phyloP scores from a whole-genome alignment of 2,329 filamentous ascomycete genomes.

The Cordyceps javanica region DNA sequence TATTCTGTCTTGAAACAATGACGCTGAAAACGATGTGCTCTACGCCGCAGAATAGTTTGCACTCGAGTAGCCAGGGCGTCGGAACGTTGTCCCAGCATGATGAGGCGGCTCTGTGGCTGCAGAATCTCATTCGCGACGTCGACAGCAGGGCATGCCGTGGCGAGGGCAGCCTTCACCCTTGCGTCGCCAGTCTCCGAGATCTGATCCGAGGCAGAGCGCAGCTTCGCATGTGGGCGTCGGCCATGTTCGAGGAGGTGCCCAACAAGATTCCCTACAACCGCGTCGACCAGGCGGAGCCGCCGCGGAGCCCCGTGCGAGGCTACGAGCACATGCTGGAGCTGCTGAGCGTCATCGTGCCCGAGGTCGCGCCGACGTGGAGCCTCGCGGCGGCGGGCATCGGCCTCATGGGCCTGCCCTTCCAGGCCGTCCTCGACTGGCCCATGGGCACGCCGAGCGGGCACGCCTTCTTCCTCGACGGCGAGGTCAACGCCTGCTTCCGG shows the following conservation, averaged over 20 bases:
- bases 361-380: constrained; percentile 18
- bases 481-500: constrained; percentile 46
- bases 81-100: background rate
- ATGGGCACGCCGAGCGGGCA: constrained; percentile 50
- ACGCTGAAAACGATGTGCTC: background rate
- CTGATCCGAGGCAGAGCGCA: constrained; percentile 16
- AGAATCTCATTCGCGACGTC: background rate
- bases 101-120: background rate
- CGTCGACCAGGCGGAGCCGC: constrained; percentile 6
- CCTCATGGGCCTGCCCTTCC: constrained; percentile 50
- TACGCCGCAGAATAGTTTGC: background rate
- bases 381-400: constrained; percentile 21
- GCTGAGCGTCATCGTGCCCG: constrained; percentile 15
- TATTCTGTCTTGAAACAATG: background rate
- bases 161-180: background rate
- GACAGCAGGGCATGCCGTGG: background rate
- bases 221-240: constrained; percentile 20
- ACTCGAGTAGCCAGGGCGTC: background rate
- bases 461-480: constrained; percentile 45
- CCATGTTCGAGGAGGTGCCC: constrained; percentile 20
- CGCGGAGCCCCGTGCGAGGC: constrained; percentile 14
- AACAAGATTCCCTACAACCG: constrained; percentile 18
- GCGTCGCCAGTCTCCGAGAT: background rate
- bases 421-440: constrained; percentile 52
- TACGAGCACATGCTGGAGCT: constrained; percentile 20